Conservation (phyloP, 768 basidiomycete species). For the Hemileccinum rubropunctum region DNA sequence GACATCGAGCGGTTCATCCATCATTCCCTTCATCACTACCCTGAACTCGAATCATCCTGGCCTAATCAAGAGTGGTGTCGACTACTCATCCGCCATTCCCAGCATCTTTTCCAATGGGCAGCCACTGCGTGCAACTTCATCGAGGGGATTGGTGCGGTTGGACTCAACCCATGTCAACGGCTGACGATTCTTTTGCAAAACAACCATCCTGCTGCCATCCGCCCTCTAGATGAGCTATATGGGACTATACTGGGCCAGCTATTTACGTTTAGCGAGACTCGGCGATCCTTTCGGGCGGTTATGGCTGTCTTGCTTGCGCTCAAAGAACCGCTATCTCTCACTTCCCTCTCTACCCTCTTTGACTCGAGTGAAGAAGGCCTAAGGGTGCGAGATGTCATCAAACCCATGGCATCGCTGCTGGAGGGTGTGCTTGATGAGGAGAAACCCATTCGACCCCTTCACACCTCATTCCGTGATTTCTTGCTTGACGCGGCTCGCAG, state of each 20-base stretch:
- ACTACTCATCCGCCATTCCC: slow-evolving; percentile 11
- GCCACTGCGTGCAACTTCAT: slow-evolving; percentile 18
- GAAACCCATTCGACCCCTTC: not conserved
- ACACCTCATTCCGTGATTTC: slow-evolving; percentile 1
- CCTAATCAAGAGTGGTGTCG: slow-evolving; percentile 5
- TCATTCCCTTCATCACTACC: not conserved
- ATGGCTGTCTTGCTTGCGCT: not conserved
- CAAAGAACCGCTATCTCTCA: not conserved
- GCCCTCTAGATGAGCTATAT: not conserved
- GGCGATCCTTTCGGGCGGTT: no score
- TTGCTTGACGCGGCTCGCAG: not conserved
- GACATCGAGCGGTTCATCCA: slow-evolving; percentile 1
- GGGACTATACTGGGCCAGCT: not conserved
- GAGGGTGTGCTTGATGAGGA: not conserved
- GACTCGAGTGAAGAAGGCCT: not conserved
- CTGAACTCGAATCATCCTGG: not conserved
- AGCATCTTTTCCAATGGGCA: slow-evolving; percentile 27
- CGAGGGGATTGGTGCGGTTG: not conserved
- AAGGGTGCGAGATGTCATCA: not conserved
- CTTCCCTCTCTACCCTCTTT: not conserved
- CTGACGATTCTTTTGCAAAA: not conserved
- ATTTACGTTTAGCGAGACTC: not conserved
- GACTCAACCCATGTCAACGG: not conserved
- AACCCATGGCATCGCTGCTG: not conserved
- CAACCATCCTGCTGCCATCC: not conserved